These are phyloP conservation scores for Suillus alpinus DNA, from an alignment of 768 basidiomycete species.

Conservation along the genomic window DNA sequence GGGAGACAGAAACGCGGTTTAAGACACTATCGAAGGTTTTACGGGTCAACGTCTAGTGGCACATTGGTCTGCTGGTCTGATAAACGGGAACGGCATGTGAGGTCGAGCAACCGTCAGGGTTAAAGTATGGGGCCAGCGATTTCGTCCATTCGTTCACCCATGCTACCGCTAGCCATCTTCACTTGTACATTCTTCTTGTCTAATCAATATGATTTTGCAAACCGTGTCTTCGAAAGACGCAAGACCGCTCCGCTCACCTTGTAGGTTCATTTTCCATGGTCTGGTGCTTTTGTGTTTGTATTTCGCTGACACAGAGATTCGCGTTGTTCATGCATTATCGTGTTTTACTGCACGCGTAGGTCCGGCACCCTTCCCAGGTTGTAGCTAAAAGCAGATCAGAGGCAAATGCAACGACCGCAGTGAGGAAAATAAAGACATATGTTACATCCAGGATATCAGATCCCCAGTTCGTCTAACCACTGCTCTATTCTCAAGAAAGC, in stretches of 20 bases:
- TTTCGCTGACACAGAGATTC: neutral
- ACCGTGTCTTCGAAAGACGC: neutral
- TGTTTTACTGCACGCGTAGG: neutral
- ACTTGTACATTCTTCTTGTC: neutral
- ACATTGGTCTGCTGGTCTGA: constrained; percentile 10
- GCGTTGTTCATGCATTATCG: no score
- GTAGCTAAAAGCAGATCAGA: neutral
- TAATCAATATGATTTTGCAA: neutral
- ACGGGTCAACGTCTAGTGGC: neutral
- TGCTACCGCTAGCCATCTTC: neutral
- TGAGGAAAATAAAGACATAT: neutral
- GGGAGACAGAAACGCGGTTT: neutral
- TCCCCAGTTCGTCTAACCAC: constrained; percentile 57
- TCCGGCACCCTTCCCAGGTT: neutral
- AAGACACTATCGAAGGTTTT: neutral
- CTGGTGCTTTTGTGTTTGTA: neutral
- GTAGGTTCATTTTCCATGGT: neutral
- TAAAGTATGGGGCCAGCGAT: neutral
- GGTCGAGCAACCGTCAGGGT: neutral
- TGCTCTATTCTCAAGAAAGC: constrained; percentile 41
- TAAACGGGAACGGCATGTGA: constrained; percentile 20
- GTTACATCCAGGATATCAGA: constrained; percentile 30
- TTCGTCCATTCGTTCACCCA: neutral
- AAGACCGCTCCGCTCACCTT: neutral
- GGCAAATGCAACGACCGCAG: neutral